Evolutionary conservation across 257 asterid genomes (phyloP), one percentile per base, ranked within the genome.

Genomic region (Nicotiana noctiflora): DNA sequence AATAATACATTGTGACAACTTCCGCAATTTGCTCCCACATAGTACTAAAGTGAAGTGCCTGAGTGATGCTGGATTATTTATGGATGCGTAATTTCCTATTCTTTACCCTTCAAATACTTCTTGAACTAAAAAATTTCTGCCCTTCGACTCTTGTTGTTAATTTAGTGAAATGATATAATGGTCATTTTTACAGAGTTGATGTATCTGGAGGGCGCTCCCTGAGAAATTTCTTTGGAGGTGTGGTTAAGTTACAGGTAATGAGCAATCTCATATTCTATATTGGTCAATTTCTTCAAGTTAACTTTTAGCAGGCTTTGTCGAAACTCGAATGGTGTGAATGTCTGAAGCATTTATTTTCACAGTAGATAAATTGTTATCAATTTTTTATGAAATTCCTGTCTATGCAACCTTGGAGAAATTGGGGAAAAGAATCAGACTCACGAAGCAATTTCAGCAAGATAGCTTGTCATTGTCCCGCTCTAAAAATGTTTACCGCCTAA

Each of bases 1-100:
- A n/a, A 92, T 96, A 63, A 79, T 96, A 88, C 99, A 96, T 72
- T 96, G 99, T 21, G 98, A 96, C 49, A 90, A 93, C 80, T 96
- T 90, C 83, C 84, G 89, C 27, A 78, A 83, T 40, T 84, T 87
- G 44, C 87, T 96, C 79, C 87, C 94, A 18, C 76, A 84, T 46
- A 86, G 84, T 23, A 91, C 91, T 49, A 90, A 88, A 89, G 99
- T 94, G 89, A 96, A 94, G 90, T 96, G 99, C 84, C 86, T 96
- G 57, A 88, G 93, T 78, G 99, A 96, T 76, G 98, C 99, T 25
- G 99, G 99, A 83, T 83, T 96, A 81, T 96, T 96, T 85, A 84
- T 96, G 95, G 98, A 96, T 19, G 87, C 93, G 99, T 96, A 94
- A 91, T 83, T 70, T 90, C 84, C 84, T 82, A 3, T 18, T 62